Evolutionary conservation across 768 basidiomycete species (phyloP).

Genomic region (Leccinum pellstonianum): DNA sequence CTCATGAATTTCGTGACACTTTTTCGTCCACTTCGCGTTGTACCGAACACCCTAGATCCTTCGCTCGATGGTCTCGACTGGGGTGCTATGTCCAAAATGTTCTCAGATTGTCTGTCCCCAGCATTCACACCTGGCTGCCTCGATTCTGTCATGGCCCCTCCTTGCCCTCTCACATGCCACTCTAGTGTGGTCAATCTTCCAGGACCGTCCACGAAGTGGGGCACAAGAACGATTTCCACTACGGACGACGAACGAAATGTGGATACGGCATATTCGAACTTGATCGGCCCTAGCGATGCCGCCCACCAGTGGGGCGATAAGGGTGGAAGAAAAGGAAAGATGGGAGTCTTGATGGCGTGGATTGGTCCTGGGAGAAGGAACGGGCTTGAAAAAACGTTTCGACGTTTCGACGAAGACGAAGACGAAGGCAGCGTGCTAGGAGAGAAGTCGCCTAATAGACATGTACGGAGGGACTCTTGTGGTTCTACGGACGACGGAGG

Average conservation of each 20-base stretch:
- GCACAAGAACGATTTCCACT: background rate
- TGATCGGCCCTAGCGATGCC: conserved; percentile 55
- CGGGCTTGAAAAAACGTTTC: conserved; percentile 35
- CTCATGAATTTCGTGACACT: conserved; percentile 76
- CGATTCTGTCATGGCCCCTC: conserved; percentile 22
- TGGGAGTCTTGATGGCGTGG: conserved; percentile 45
- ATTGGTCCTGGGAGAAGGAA: conserved; percentile 37
- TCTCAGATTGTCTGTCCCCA: conserved; percentile 51
- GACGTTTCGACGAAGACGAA: conserved; percentile 17
- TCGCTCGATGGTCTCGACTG: conserved; percentile 62
- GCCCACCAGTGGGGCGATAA: conserved; percentile 58
- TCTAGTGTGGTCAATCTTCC: conserved; percentile 15
- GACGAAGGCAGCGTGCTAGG: conserved; percentile 8
- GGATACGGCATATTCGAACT: conserved; percentile 61
- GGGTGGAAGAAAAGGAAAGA: conserved; percentile 42
- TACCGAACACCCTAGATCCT: conserved; percentile 75
- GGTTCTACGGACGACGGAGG: conserved; percentile 41
- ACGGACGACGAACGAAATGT: conserved; percentile 28
- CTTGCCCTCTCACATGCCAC: conserved; percentile 21
- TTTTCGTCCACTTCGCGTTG: conserved; percentile 72
- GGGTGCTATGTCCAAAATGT: conserved; percentile 67
- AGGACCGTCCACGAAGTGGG: conserved; percentile 19
- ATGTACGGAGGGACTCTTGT: conserved; percentile 41
- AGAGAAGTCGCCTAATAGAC: background rate
- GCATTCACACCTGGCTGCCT: conserved; percentile 7